phyloP scores from a whole-genome alignment of 176 grass and related monocot genomes.

The Areca catechu region DNA sequence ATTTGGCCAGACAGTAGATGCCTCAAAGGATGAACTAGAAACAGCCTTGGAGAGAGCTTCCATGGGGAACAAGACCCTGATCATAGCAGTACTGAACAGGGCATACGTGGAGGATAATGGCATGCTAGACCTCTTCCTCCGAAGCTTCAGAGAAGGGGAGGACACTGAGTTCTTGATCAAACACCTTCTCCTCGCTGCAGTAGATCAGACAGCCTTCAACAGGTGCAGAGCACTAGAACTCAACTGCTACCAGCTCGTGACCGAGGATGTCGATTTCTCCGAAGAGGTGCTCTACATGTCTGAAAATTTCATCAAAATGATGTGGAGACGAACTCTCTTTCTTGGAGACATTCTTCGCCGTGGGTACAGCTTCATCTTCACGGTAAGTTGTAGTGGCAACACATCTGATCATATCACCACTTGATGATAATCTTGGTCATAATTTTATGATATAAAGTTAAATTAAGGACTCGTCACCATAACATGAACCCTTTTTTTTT shows the following conservation, averaged over 20 bases:
- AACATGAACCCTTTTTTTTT: too few species aligned
- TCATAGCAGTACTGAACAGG: conserved; percentile 60
- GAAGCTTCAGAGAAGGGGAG: too few species aligned
- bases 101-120: conserved; percentile 23
- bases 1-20: background rate
- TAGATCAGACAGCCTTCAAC: too few species aligned
- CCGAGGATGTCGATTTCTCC: conserved; percentile 21
- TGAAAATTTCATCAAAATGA: conserved; percentile 52
- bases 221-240: too few species aligned
- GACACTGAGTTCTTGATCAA: too few species aligned
- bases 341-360: conserved; percentile 45
- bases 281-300: conserved; percentile 50
- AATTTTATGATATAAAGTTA: too few species aligned
- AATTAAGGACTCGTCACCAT: too few species aligned
- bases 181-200: too few species aligned
- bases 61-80: conserved; percentile 59
- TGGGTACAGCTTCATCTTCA: conserved; percentile 81
- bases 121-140: too few species aligned
- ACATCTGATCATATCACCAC: too few species aligned
- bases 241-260: too few species aligned
- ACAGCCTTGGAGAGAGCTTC: conserved; percentile 33
- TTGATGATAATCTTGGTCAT: too few species aligned
- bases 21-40: conserved; percentile 26
- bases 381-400: conserved; percentile 7
- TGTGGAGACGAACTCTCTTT: conserved; percentile 52